These are phyloP conservation scores for Fragaria nilgerrensis DNA, from an alignment of 306 rosid species.

Conservation along the genomic window DNA sequence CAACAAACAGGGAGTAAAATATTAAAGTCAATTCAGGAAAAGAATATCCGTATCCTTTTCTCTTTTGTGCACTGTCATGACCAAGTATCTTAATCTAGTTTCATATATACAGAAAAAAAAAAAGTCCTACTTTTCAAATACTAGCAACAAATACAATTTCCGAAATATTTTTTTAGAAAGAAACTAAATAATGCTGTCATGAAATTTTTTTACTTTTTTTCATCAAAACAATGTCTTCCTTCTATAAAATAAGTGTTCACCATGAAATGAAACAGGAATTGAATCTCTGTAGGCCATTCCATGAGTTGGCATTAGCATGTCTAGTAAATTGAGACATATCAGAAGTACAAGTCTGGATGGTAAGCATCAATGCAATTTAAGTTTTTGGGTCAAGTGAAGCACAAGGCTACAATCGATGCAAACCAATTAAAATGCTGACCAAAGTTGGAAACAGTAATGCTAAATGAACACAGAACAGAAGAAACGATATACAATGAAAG, in stretches of 20 bases:
- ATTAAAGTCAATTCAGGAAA: neutral
- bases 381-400: slow-evolving; percentile 7
- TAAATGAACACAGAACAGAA: neutral
- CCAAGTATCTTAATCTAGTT: neutral
- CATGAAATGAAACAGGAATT: neutral
- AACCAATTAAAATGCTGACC: neutral
- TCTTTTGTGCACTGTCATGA: too few relatives aligned
- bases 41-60: neutral
- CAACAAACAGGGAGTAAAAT: neutral
- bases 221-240: neutral
- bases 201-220: neutral
- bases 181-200: neutral
- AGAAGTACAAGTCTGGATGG: slow-evolving; percentile 3
- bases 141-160: neutral
- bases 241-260: neutral
- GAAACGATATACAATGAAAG: neutral
- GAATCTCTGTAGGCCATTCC: slow-evolving; percentile 8
- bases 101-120: neutral
- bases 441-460: neutral
- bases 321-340: neutral
- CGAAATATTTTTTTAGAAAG: neutral
- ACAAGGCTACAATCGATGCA: neutral
- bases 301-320: slow-evolving; percentile 13
- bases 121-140: neutral
- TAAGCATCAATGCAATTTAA: slow-evolving; percentile 21